A percentile compares a stretch with the other conserved stretches of the same genome.
These are phyloP conservation scores for Phylloporus arenicola DNA, from an alignment of 768 basidiomycete species.

Conservation along the genomic window DNA sequence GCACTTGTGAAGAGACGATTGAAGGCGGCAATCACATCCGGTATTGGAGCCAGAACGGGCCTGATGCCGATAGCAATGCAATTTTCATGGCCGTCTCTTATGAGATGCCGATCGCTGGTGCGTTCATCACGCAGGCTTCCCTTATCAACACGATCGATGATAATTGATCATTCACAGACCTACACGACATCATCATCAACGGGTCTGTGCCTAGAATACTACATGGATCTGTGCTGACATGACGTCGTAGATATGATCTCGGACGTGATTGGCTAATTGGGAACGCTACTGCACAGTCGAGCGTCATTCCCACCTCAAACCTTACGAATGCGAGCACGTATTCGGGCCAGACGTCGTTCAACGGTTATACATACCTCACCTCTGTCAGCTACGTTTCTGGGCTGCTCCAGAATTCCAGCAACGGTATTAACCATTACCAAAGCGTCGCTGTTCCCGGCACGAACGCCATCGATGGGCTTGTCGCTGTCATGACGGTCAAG, in stretches of 20 bases:
- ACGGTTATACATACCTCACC: constrained; percentile 70
- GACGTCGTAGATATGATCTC: constrained; percentile 54
- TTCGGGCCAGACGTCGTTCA: constrained; percentile 57
- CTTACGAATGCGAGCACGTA: constrained; percentile 50
- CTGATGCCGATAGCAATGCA: constrained; percentile 58
- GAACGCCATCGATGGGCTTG: constrained; percentile 76
- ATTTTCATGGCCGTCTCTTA: constrained; percentile 73
- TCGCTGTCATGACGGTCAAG: constrained; percentile 71
- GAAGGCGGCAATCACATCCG: constrained; percentile 85
- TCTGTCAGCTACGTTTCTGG: constrained; percentile 64
- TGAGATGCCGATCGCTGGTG: constrained; percentile 60
- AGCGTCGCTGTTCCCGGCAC: constrained; percentile 46
- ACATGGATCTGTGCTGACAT: neutral
- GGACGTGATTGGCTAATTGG: constrained; percentile 85
- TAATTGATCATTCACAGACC: constrained; percentile 28
- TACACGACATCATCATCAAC: constrained; percentile 68
- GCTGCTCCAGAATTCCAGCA: constrained; percentile 61
- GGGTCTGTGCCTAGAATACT: constrained; percentile 40
- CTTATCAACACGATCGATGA: too few species aligned
- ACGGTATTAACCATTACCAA: constrained; percentile 62
- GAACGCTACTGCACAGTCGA: constrained; percentile 58
- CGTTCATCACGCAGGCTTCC: constrained; percentile 12
- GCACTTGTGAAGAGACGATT: constrained; percentile 81
- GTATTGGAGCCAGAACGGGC: constrained; percentile 81
- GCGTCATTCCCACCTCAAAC: constrained; percentile 19